Evolutionary conservation across 2,329 filamentous ascomycete species (phyloP).

Genomic region (Exophiala xenobiotica): DNA sequence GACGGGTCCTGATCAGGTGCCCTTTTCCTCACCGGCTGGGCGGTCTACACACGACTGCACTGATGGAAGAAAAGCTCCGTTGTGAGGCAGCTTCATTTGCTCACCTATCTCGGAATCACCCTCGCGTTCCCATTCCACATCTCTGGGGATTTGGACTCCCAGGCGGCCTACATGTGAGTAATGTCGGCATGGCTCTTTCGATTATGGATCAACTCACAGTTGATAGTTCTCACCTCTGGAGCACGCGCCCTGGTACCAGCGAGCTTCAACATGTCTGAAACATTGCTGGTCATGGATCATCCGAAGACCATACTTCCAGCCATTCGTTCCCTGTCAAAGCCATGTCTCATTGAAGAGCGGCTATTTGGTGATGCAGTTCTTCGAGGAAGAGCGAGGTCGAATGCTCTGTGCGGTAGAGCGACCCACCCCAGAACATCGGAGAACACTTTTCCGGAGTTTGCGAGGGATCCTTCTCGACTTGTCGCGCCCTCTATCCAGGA

Average conservation of each 20-base stretch:
- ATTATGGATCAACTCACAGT: constrained; percentile 39
- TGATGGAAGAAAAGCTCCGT: constrained; percentile 23
- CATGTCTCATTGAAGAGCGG: constrained; percentile 8
- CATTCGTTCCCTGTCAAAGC: neutral
- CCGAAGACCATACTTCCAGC: neutral
- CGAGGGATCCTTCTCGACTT: constrained; percentile 1
- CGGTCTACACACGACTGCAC: constrained; percentile 8
- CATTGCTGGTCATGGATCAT: neutral
- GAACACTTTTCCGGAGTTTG: neutral
- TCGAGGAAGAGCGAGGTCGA: constrained; percentile 17
- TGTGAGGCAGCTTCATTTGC: constrained; percentile 24
- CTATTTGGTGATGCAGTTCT: constrained; percentile 25
- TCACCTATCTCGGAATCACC: constrained; percentile 18
- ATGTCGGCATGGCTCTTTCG: constrained; percentile 37
- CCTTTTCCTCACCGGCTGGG: constrained; percentile 23
- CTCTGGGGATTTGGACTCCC: constrained; percentile 33
- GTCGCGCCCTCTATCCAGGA: constrained; percentile 2
- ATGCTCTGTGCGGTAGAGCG: constrained; percentile 20
- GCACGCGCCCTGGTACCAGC: constrained; percentile 2
- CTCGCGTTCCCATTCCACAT: constrained; percentile 20
- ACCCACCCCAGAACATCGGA: neutral
- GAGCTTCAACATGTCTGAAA: neutral
- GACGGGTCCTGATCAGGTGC: constrained; percentile 15
- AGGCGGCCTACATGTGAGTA: neutral
- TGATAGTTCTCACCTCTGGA: constrained; percentile 37